phyloP scores from a whole-genome alignment of 176 grass and related monocot genomes.

The Oropetium thomaeum region DNA sequence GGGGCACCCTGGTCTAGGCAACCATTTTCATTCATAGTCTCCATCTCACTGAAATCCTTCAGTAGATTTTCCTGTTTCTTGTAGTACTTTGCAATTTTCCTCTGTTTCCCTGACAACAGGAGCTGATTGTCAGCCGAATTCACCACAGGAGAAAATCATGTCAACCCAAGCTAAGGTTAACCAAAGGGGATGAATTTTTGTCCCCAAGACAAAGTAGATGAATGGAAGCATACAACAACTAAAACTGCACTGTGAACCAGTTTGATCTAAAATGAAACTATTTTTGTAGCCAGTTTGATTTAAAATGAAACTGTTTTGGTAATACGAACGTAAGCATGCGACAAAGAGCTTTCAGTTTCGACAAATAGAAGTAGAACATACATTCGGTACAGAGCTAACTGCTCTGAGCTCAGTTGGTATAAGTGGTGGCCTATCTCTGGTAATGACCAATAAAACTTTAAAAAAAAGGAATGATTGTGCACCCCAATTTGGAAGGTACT shows the following conservation, averaged over 20 bases:
- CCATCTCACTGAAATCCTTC: constrained; percentile 83
- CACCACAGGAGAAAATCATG: neutral
- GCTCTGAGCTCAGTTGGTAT: neutral
- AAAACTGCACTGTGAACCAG: too few relatives aligned
- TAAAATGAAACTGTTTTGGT: too few relatives aligned
- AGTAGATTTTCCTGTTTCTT: constrained; percentile 80
- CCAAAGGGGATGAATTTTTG: neutral
- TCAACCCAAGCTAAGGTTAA: neutral
- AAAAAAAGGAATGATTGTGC: neutral
- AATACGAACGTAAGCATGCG: too few relatives aligned
- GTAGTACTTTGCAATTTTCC: constrained; percentile 92
- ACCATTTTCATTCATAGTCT: constrained; percentile 70
- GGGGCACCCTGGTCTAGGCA: constrained; percentile 43
- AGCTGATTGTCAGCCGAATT: neutral
- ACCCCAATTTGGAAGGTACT: neutral
- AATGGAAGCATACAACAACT: neutral
- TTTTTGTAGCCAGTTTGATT: too few relatives aligned
- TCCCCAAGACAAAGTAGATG: too few relatives aligned
- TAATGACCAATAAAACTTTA: neutral
- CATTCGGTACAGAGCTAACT: too few relatives aligned
- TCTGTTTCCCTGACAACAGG: constrained; percentile 61
- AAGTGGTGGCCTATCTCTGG: too few relatives aligned
- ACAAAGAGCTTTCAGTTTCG: too few relatives aligned
- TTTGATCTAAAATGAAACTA: too few relatives aligned
- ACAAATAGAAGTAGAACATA: too few relatives aligned